Base-by-base conservation (phyloP, 345 rosid species). In the Hypericum perforatum region DNA sequence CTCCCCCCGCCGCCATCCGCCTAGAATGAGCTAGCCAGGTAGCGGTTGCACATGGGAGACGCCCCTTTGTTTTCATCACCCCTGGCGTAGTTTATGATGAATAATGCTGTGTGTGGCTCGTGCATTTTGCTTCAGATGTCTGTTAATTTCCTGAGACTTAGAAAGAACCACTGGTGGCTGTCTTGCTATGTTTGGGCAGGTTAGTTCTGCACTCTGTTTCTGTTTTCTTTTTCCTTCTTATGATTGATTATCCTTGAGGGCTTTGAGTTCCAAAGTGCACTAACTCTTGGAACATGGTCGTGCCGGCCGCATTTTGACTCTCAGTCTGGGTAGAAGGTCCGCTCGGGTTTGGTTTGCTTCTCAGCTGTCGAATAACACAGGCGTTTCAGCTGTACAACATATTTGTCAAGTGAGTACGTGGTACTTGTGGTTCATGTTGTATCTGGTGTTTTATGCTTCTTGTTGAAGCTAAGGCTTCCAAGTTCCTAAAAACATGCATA, bases 171-270 rank as follows among this genome's bases (percentile, higher is more conserved):
- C 65, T 77, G 86, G 94, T 74, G 83, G 95, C 82, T 61, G 14
- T 77, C 82, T 66, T 90, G 97, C 74, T 84, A 86, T 66, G 11
- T 80, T 32, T 90, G 97, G 95, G 95, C 82, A 84, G 97, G 97
- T 90, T 58, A 62, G 62, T 44, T 16, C 53, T 46, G 39, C 37
- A 39, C 6, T 41, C 53, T 44, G 37, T 41, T 45, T 46, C 12
- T 2, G 44, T 22, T 52, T 63, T 7, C 49, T 29, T 49, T 43
- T 6, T 38, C 15, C 12, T 4, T 41, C 38, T 9, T 6, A 7
- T 14, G 10, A 11, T 37, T 9, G 16, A 42, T 39, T 14, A 13
- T 41, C 12, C 41, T 37, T 37, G 5, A 46, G 7, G 12, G 42
- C n/a, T 29, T 22, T 22, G 32, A 22, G 32, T 22, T 1, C 4